Base-by-base conservation (phyloP, 2,329 filamentous ascomycete species). In the Raffaelea ambrosiae region DNA sequence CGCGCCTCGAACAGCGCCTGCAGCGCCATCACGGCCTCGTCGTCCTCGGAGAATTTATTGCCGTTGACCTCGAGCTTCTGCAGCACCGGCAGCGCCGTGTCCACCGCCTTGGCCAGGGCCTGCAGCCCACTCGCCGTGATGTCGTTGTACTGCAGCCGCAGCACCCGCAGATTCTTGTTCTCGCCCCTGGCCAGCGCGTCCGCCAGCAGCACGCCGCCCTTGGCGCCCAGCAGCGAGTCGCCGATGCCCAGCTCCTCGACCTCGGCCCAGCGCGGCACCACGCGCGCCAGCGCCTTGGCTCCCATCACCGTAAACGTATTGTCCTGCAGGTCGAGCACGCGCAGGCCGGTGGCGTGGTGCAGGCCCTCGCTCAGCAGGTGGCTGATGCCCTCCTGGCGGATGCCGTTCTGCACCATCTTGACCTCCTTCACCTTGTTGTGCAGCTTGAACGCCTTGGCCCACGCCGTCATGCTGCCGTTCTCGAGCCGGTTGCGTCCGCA, bases 341-440 rank as follows among this genome's bases (percentile, higher is more conserved):
- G 74, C 48, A 98, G 75, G 40, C 73, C 70, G 29, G 71, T 73
- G 44, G 88, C 80, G 58, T 87, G 76, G 54, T 75, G 79, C 46
- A 98, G 74, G 53, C 93, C 93, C 46, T 90, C 74, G 51, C 79
- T 82, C 54, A 98, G 71, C 48, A 98, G 73, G 55, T 84, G 77
- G 43, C 83, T 83, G 60, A 97, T 93, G 51, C 93, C 93, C 66
- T 97, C 89, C 62, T 91, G 88, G 40, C 93, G 80, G 57, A 98
- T 98, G 46, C 93, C 93, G 64, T 98, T 97, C 68, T 97, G 93
- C 22, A 95, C 88, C 93, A 98, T 97, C 74, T 91, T 94, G 57
- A 98, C 80, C 50, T 82, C 82, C 67, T 84, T 86, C 54, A 98
- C 78, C 49, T 85, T 84, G 55, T 77, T 81, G 63, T 97, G 88